Percentiles rank a stretch among this genome's conserved stretches.
Conservation (phyloP, 106 monocot genomes). For the Gastrodia elata region DNA sequence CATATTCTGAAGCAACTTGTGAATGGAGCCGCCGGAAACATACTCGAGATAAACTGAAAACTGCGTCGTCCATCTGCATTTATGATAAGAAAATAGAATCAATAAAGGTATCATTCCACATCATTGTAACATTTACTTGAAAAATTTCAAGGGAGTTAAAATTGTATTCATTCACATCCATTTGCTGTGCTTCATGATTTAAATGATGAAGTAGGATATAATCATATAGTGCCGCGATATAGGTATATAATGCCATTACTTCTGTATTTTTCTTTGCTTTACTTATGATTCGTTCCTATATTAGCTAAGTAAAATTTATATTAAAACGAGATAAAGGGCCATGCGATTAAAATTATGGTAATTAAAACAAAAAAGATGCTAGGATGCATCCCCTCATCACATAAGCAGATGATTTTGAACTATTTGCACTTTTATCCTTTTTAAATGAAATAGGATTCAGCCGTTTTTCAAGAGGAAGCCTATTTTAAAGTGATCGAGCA, state of each 20-base stretch:
- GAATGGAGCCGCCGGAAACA: slow-evolving; percentile 92
- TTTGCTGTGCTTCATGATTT: too few species aligned
- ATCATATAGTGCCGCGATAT: too few species aligned
- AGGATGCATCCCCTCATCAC: neutral
- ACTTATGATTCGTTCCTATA: neutral
- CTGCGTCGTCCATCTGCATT: slow-evolving; percentile 61
- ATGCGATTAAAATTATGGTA: neutral
- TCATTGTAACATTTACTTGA: neutral
- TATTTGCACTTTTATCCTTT: too few species aligned
- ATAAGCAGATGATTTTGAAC: too few species aligned
- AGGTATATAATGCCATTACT: too few species aligned
- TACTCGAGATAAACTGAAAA: slow-evolving; percentile 89
- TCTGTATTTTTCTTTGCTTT: neutral
- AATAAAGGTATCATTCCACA: neutral
- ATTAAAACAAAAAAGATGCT: slow-evolving; percentile 1
- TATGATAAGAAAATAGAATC: neutral
- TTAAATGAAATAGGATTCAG: too few species aligned
- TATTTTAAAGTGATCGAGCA: neutral
- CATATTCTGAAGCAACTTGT: slow-evolving; percentile 94
- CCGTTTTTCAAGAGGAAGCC: too few species aligned
- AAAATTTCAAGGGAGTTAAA: neutral
- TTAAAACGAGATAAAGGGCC: neutral
- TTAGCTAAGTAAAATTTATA: neutral
- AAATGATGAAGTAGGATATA: too few species aligned
- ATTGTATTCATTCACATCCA: too few species aligned